Conservation (phyloP, 2,329 filamentous ascomycete species). For the Exophiala spinifera region DNA sequence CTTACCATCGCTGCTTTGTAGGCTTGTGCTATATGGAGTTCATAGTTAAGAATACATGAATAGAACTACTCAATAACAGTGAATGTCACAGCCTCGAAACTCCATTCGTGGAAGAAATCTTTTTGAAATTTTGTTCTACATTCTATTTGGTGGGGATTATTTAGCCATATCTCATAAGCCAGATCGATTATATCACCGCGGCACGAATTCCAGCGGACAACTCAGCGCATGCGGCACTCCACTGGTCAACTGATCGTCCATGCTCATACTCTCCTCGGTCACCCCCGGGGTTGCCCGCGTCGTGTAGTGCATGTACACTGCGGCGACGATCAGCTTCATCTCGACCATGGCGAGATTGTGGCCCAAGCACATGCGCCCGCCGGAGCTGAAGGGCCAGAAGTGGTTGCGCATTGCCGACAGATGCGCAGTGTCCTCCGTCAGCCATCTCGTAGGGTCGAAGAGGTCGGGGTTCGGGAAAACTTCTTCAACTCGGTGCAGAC, state of each 20-base stretch:
- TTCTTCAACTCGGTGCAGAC: slow-evolving; percentile 49
- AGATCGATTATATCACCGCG: slow-evolving; percentile 3
- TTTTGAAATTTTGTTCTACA: neutral
- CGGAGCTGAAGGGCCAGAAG: slow-evolving; percentile 52
- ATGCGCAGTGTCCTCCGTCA: slow-evolving; percentile 39
- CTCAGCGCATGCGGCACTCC: slow-evolving; percentile 16
- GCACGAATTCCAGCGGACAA: slow-evolving; percentile 11
- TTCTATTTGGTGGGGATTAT: too few species aligned
- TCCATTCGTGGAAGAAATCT: neutral
- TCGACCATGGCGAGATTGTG: slow-evolving; percentile 53
- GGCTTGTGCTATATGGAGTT: too few species aligned
- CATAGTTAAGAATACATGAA: too few species aligned
- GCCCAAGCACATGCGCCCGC: slow-evolving; percentile 50
- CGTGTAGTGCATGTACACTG: slow-evolving; percentile 66
- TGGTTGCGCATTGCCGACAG: slow-evolving; percentile 45
- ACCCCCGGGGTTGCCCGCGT: slow-evolving; percentile 34
- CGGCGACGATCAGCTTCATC: slow-evolving; percentile 68
- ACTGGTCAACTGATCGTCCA: slow-evolving; percentile 17
- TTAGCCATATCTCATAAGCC: neutral
- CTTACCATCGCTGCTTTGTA: too few species aligned
- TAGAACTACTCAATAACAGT: too few species aligned
- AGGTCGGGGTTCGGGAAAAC: slow-evolving; percentile 49
- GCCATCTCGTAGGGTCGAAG: slow-evolving; percentile 50
- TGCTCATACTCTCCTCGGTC: slow-evolving; percentile 16
- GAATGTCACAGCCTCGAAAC: too few species aligned